Base-by-base conservation (phyloP, 345 rosid species). In the Conringia planisiliqua region DNA sequence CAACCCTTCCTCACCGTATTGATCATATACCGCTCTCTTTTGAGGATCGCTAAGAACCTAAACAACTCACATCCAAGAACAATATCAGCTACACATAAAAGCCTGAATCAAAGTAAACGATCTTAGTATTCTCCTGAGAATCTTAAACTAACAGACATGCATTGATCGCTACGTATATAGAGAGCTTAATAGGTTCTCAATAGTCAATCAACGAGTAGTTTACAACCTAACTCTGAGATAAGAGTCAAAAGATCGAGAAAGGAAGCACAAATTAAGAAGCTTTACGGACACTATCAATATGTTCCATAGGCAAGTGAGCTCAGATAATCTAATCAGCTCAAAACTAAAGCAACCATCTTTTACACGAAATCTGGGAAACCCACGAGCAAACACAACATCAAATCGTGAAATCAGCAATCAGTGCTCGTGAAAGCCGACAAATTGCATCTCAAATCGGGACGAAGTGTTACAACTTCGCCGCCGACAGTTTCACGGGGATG, bases 1-100 rank as follows among this genome's bases (percentile, higher is more conserved):
- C 5, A 91, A 82, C 38, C 90, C 92, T 75, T 89, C 93, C 71
- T 89, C 95, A 3, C 95, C 97, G 11, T 85, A 89, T 43, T 85
- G 97, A 73, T 91, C 95, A 24, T 85, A 91, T 0, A 89, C 56
- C 0, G 86, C 91, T 82, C 91, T 87, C 80, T 89, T 89, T 46
- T 89, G 89, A 51, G 97, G 81, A 82, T 91, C 97, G 62, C 93
- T 91, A 32, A 91, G 80, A 62, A 91, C 97, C 97, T 91, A 54
- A 67, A 57, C 7, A 62, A 62, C 42, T 40, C 79, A 69, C 10
- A 76, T 4, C 47, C 46, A 70, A 46, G n/a, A 36, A 10, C 43
- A 39, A 39, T 10, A 56, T 63, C 13, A 70, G 70, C 50, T 12
- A 16, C 58, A 55, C 17, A 51, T n/a, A 29, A 24, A 66, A 2